phyloP scores from a whole-genome alignment of 768 basidiomycete species.

The Cytidiella melzeri region DNA sequence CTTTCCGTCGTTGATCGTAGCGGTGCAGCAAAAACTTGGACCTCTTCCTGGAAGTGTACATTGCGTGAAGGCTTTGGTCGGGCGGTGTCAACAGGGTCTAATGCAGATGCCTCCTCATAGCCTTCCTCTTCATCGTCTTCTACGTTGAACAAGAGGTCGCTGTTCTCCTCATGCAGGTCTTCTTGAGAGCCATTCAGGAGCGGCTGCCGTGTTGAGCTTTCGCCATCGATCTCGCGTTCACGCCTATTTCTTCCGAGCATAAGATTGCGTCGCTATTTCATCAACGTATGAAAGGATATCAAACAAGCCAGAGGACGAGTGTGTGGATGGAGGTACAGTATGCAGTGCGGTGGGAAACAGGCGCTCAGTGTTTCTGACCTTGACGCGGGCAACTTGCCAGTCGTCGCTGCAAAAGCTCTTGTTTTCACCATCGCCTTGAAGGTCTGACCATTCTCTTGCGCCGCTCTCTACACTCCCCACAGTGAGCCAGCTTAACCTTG shows the following conservation, averaged over 20 bases:
- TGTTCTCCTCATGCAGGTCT: slow-evolving; percentile 27
- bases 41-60: slow-evolving; percentile 64
- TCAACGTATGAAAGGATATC: too few relatives aligned
- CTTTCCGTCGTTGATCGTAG: slow-evolving; percentile 69
- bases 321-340: too few relatives aligned
- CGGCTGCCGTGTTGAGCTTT: slow-evolving; percentile 44
- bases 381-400: too few relatives aligned
- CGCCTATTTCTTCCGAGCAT: slow-evolving; percentile 22
- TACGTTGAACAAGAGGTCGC: slow-evolving; percentile 44
- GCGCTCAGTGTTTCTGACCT: too few relatives aligned
- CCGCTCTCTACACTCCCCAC: not conserved
- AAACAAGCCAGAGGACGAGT: not conserved
- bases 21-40: slow-evolving; percentile 61
- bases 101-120: slow-evolving; percentile 25
- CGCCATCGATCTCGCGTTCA: slow-evolving; percentile 24
- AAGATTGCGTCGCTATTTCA: not conserved
- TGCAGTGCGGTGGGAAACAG: too few relatives aligned
- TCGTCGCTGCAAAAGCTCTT: too few relatives aligned
- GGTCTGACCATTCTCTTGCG: too few relatives aligned
- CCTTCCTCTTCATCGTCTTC: slow-evolving; percentile 45
- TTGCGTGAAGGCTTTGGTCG: slow-evolving; percentile 26
- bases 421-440: too few relatives aligned
- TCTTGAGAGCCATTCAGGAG: slow-evolving; percentile 46
- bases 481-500: too few relatives aligned
- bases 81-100: slow-evolving; percentile 13